Base-by-base conservation (phyloP, 1,139 yeast species). In the Blastobotrys capitulatus region DNA sequence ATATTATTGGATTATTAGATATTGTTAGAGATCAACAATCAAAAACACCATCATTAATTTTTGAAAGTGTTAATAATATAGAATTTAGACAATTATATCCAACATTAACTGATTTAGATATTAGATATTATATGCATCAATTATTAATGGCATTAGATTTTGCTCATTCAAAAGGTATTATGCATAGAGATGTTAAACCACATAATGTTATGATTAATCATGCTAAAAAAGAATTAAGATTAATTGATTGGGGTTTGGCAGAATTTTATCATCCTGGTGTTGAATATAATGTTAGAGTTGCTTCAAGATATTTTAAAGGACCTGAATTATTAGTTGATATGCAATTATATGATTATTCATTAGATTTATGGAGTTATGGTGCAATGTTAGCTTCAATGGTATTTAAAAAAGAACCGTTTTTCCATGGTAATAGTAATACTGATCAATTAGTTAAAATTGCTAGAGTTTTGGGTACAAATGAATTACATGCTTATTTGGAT, bases 201-300 rank as follows among this genome's bases (percentile, higher is more conserved):
- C 96, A 90, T 64, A 90, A 90, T 64, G 90, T 90, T 47, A 90
- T 90, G 96, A 90, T 90, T 59, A 97, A 90, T 66, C 96, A 88
- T 57, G 76, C 78, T 49, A 72, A 73, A 55, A 78, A 78, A 59
- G 72, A 61, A 52, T 71, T 90, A 57, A 77, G 95, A 57, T 75
- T 90, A 55, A 90, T 90, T 57, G 97, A 90, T 70, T 90, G 97
- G 97, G 97, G 97, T 7, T 73, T 90, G 54, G 97, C 97, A 1
- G 97, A 90, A 66, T 89, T 87, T 63, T 90, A 90, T 65, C 97
- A 90, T 63, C 86, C 87, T 0, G 90, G 90, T 25, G 85, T 85
- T 53, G 97, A 88, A 61, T 90, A 88, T 66, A 90, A 90, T 61
- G 97, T 89, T 20, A 78, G 97, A 59, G 97, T 90, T 15, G 97